These are phyloP conservation scores for Wickerhamomyces chambardii DNA, from an alignment of 805 yeast species.

Conservation along the genomic window DNA sequence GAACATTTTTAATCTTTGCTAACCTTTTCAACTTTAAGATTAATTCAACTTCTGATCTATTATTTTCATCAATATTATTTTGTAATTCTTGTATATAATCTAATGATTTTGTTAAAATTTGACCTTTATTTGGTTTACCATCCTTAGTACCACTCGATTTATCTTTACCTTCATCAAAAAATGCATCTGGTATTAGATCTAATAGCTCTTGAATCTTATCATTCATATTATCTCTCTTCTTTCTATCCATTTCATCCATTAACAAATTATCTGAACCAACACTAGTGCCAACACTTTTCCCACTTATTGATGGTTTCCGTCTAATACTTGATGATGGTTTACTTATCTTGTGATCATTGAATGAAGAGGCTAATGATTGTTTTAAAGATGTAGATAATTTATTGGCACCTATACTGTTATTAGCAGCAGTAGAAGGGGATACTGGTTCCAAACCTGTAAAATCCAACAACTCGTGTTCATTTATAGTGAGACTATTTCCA, in stretches of 20 bases:
- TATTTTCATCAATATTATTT: conserved; percentile 66
- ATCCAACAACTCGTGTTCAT: conserved; percentile 12
- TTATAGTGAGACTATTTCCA: conserved; percentile 3
- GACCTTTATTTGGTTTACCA: conserved; percentile 83
- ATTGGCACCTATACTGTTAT: neutral
- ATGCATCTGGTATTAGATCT: conserved; percentile 31
- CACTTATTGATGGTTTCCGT: neutral
- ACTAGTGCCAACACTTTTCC: neutral
- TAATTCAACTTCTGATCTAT: conserved; percentile 71
- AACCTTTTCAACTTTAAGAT: conserved; percentile 49
- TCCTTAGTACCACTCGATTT: conserved; percentile 66
- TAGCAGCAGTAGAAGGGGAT: conserved; percentile 2
- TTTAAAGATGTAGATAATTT: conserved; percentile 6
- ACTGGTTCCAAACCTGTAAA: conserved; percentile 4
- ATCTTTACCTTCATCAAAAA: conserved; percentile 30
- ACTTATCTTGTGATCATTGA: neutral
- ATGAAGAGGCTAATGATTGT: conserved; percentile 15
- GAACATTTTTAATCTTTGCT: conserved; percentile 33
- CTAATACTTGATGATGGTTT: neutral
- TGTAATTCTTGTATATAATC: conserved; percentile 64
- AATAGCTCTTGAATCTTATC: conserved; percentile 47
- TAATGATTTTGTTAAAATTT: conserved; percentile 65
- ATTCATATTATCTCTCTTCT: conserved; percentile 47
- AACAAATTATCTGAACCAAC: neutral
- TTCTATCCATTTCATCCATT: conserved; percentile 28